phyloP scores from a whole-genome alignment of 2,329 filamentous ascomycete genomes.

The Tolypocladium capitatum region DNA sequence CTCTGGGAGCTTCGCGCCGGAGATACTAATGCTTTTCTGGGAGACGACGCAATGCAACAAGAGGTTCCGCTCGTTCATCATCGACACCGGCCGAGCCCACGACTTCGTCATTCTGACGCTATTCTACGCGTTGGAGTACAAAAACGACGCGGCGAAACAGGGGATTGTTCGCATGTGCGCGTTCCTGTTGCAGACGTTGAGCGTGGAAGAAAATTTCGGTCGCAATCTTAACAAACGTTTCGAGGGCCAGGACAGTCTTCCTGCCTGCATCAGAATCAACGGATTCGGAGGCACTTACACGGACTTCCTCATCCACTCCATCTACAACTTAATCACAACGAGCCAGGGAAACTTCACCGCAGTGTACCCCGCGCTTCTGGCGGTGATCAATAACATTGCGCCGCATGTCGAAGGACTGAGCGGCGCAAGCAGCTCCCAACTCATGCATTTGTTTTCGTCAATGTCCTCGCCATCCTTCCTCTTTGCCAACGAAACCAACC shows the following conservation, averaged over 20 bases:
- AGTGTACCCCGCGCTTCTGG: conserved; percentile 82
- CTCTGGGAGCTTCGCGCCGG: conserved; percentile 74
- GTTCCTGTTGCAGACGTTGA: conserved; percentile 91
- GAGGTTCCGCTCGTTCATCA: conserved; percentile 88
- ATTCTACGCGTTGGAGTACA: conserved; percentile 87
- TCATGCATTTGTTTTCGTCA: conserved; percentile 77
- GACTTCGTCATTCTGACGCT: conserved; percentile 85
- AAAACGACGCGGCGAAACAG: conserved; percentile 73
- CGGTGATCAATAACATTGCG: conserved; percentile 86
- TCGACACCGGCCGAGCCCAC: conserved; percentile 84
- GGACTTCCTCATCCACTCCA: conserved; percentile 89
- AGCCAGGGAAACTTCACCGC: conserved; percentile 84
- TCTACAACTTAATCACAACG: conserved; percentile 80
- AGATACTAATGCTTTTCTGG: conserved; percentile 97
- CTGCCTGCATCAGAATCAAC: conserved; percentile 63
- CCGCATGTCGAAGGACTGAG: conserved; percentile 71
- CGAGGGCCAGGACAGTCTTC: conserved; percentile 76
- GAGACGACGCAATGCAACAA: conserved; percentile 96
- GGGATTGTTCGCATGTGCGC: conserved; percentile 93
- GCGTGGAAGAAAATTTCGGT: conserved; percentile 83
- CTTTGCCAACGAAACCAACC: conserved; percentile 83
- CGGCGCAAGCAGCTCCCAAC: conserved; percentile 59
- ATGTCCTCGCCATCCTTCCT: conserved; percentile 93
- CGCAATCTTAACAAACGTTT: conserved; percentile 82
- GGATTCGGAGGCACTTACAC: conserved; percentile 85